Evolutionary conservation across 2,329 filamentous ascomycete genomes (phyloP), one percentile per base, ranked within the genome.

Genomic region (Talaromyces sp.): DNA sequence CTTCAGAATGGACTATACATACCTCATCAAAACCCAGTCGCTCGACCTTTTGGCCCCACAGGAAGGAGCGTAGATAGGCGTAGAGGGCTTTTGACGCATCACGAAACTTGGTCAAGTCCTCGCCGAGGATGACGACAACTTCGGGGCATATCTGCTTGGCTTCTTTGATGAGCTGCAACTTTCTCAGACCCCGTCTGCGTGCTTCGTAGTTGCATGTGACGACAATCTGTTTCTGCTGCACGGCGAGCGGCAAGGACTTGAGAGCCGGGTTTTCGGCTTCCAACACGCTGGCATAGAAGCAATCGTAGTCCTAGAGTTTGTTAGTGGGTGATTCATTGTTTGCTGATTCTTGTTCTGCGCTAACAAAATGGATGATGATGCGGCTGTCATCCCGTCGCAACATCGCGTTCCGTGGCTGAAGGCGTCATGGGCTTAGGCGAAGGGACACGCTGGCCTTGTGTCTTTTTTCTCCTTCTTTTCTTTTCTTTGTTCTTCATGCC

Each of bases 181-280:
- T 98, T 73, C 84, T 73, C 50, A 81, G 64, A 10, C 79, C 83
- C 62, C 84, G 83, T 56, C 86, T 80, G 38, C 93, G 86, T 24
- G 93, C 93, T 71, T 90, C 90, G 74, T 98, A 98, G 77, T 98
- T 98, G 82, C 91, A 96, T 4, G 92, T 96, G 24, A 93, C 91
- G 46, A 95, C 82, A 59, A 97, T 96, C 72, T 92, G 90, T 76
- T 97, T 97, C 76, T 97, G 93, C 74, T 93, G 90, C 61, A 96
- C 86, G 38, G 91, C 93, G 35, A 98, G 79, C 7, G 92, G 91
- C 19, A 89, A 77, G 1, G 82, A 81, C 70, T 86, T 91, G 60
- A 97, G 80, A 2, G 82, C 79, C 0, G 92, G 91, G 65, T 89
- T 86, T 71, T 89, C 88, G 65, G 88, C 88, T 76, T 97, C 92